phyloP scores from a whole-genome alignment of 2,329 filamentous ascomycete genomes.

The Chrysosporium keratinophilum region DNA sequence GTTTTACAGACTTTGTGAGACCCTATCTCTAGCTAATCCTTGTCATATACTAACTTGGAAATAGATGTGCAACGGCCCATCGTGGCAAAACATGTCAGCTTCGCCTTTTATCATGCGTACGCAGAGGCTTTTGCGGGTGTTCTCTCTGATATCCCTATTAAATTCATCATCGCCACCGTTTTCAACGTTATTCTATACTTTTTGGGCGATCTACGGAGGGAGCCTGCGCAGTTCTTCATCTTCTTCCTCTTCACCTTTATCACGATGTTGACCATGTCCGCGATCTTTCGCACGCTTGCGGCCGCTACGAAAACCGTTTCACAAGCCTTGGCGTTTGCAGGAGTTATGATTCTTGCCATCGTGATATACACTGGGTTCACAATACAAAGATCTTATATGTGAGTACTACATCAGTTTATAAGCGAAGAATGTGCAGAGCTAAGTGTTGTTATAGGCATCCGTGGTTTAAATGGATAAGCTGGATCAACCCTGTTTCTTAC shows the following conservation, averaged over 20 bases:
- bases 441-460: conserved; percentile 33
- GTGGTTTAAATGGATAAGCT: conserved; percentile 60
- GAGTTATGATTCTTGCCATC: conserved; percentile 45
- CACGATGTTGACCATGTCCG: conserved; percentile 48
- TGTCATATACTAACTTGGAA: not conserved
- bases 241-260: conserved; percentile 53
- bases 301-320: conserved; percentile 51
- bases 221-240: conserved; percentile 48
- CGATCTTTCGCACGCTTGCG: conserved; percentile 51
- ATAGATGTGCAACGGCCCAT: conserved; percentile 84
- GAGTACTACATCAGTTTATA: conserved; percentile 12
- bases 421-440: conserved; percentile 12
- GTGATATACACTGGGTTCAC: conserved; percentile 60
- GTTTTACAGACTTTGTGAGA: conserved; percentile 18
- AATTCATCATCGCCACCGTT: conserved; percentile 57
- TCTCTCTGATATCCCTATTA: conserved; percentile 77
- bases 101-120: conserved; percentile 82
- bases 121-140: conserved; percentile 79
- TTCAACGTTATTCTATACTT: conserved; percentile 84
- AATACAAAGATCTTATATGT: conserved; percentile 37
- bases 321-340: conserved; percentile 50
- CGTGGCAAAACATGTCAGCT: conserved; percentile 80
- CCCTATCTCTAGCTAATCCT: not conserved
- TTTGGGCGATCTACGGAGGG: conserved; percentile 57
- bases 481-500: conserved; percentile 56